Evolutionary conservation across 768 basidiomycete species (phyloP), one percentile per base, ranked within the genome.

Genomic region (Xerocomus brunneocitrinus): DNA sequence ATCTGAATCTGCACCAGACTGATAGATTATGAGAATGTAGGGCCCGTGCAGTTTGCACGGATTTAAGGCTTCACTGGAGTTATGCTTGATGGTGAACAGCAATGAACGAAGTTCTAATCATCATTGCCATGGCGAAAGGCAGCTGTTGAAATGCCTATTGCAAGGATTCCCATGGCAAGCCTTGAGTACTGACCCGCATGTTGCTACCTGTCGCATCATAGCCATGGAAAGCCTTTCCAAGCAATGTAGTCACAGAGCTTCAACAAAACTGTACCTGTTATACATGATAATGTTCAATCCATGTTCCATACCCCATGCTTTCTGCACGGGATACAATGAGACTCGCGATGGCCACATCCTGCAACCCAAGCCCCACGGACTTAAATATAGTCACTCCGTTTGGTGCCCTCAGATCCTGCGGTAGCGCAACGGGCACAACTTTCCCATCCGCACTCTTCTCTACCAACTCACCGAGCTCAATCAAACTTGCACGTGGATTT

Each of bases 331-430:
- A 69, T 2, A 91, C 78, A 1, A 92, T 81, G 3, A 85, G 79
- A 50, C 71, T 76, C 9, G 90, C 83, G 53, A 95, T 89, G 0
- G 85, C 88, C 5, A 90, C 88, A 58, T 95, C 93, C 62, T 95
- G 92, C n/a, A 90, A 69, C 1, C 88, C 90, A 6, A 93, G 69
- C 2, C 93, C 92, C 5, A 95, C 93, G 0, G 87, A 89, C 71
- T 94, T 95, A 79, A 91, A 94, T 28, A 95, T 76, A 1, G 85
- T 89, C 10, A 93, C 75, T 1, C 78, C 75, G 1, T 79, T 82
- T 4, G 65, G 57, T 25, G 9, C 60, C 24, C 45, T 53, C 31
- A 62, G 38, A 42, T 38, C 55, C 44, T 45, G 43, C 5, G 59
- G 59, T 16, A 59, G 28, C 27, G 52, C 55, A 9, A 63, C 47